Percentiles rank a stretch among this genome's conserved stretches.
Evolutionary conservation across 139 green algal species (phyloP).

Genomic region (Chlamydomonas sp.): DNA sequence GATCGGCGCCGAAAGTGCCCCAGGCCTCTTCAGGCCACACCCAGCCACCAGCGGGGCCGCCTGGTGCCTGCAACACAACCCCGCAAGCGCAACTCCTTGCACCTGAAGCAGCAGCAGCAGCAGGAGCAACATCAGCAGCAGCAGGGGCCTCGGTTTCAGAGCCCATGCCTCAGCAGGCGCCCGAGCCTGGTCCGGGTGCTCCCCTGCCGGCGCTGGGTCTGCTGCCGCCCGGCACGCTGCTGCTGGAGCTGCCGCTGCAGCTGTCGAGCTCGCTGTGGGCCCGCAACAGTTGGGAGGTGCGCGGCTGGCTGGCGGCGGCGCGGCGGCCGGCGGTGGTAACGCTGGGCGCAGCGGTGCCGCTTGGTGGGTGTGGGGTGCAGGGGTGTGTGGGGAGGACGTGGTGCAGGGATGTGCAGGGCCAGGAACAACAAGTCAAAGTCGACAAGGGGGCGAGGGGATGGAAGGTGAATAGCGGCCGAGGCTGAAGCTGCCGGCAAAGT

Average conservation of each 20-base stretch:
- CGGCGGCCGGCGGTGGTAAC: neutral
- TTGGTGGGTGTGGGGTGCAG: neutral
- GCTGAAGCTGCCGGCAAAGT: no score
- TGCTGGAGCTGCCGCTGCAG: conserved; percentile 1
- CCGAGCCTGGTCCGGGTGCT: no score
- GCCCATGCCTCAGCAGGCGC: no score
- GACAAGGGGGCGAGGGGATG: no score
- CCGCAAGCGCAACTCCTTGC: neutral
- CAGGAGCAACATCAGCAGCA: neutral
- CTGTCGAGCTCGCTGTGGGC: neutral
- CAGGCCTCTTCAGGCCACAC: no score
- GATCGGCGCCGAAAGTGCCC: no score
- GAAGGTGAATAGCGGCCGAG: no score
- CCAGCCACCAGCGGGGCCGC: no score
- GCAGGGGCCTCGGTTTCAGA: neutral
- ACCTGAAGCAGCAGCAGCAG: neutral
- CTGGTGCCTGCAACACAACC: neutral
- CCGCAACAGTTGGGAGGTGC: neutral
- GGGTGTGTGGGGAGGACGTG: neutral
- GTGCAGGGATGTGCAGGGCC: neutral
- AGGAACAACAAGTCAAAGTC: neutral
- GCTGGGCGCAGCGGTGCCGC: conserved; percentile 3
- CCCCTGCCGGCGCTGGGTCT: neutral
- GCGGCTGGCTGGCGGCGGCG: neutral
- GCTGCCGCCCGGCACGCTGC: neutral